Conservation (phyloP, 208 protist genomes). For the Trypanosoma conorhini region DNA sequence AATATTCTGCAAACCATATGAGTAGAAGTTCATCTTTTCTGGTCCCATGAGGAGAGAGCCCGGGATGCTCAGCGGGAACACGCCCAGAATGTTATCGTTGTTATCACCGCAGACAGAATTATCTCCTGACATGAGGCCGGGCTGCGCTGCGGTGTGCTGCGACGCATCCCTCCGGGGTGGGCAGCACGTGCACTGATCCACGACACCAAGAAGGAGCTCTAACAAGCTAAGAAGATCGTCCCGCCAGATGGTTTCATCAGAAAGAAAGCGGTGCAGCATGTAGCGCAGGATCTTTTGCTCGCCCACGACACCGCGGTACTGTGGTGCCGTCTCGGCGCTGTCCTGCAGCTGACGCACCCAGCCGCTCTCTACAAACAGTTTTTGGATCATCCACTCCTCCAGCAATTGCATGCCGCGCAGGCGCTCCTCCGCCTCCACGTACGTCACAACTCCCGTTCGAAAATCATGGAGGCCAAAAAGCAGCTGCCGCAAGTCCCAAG, state of each 20-base stretch:
- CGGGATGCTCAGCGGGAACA: neutral
- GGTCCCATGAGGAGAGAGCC: slow-evolving; percentile 6
- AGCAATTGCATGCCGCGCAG: slow-evolving; percentile 46
- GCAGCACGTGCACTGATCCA: neutral
- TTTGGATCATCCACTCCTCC: slow-evolving; percentile 32
- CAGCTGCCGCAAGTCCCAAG: slow-evolving; percentile 26
- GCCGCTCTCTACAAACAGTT: slow-evolving; percentile 36
- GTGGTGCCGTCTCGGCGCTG: slow-evolving; percentile 16
- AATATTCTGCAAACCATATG: slow-evolving; percentile 20
- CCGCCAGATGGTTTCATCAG: slow-evolving; percentile 20
- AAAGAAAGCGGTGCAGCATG: slow-evolving; percentile 27
- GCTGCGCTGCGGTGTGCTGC: neutral
- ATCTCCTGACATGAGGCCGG: neutral
- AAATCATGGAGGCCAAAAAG: slow-evolving; percentile 49
- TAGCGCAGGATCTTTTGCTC: slow-evolving; percentile 29
- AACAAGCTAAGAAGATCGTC: slow-evolving; percentile 24
- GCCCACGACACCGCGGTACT: slow-evolving; percentile 24
- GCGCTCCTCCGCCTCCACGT: slow-evolving; percentile 37
- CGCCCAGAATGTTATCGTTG: neutral
- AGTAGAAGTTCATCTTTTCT: slow-evolving; percentile 29
- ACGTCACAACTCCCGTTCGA: slow-evolving; percentile 38
- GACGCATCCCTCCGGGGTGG: neutral
- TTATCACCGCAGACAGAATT: slow-evolving; percentile 1
- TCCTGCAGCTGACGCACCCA: slow-evolving; percentile 46
- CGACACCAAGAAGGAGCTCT: slow-evolving; percentile 3